phyloP scores from a whole-genome alignment of 441 rosid species.

The Bocquillonia castaneifolia region DNA sequence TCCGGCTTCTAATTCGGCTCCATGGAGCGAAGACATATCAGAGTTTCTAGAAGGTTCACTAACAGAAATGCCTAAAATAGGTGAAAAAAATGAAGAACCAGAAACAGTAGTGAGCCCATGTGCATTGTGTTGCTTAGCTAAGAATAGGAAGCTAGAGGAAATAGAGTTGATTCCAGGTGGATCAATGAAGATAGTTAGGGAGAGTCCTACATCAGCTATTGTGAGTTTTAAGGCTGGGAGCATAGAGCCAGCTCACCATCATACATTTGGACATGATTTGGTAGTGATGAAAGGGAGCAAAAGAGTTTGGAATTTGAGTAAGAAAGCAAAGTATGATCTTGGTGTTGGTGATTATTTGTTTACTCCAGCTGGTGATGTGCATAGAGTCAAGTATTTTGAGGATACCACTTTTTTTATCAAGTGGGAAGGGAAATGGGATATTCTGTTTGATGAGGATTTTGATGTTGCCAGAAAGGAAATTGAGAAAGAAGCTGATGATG shows the following conservation, averaged over 20 bases:
- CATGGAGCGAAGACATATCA: conserved; percentile 55
- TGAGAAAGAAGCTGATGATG: conserved; percentile 38
- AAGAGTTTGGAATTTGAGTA: conserved; percentile 75
- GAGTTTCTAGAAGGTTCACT: conserved; percentile 51
- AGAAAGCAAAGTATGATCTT: conserved; percentile 55
- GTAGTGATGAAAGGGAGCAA: conserved; percentile 65
- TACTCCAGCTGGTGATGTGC: conserved; percentile 76
- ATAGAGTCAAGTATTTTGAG: conserved; percentile 71
- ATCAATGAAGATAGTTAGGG: conserved; percentile 74
- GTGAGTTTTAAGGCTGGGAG: conserved; percentile 67
- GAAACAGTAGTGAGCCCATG: conserved; percentile 28
- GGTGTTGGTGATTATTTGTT: conserved; percentile 62
- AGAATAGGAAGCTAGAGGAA: conserved; percentile 54
- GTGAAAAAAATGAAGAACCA: conserved; percentile 17
- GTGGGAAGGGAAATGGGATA: conserved; percentile 88
- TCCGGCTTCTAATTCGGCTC: conserved; percentile 49
- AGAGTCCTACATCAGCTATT: conserved; percentile 66
- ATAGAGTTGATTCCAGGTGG: conserved; percentile 68
- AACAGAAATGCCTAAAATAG: conserved; percentile 47
- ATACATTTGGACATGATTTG: conserved; percentile 76
- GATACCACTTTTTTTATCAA: conserved; percentile 82
- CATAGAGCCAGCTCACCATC: conserved; percentile 81
- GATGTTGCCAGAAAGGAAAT: conserved; percentile 48
- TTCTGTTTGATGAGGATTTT: conserved; percentile 71
- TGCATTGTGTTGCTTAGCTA: conserved; percentile 53